Conservation (phyloP, 495 filamentous ascomycete species). For the Podospora anserina region DNA sequence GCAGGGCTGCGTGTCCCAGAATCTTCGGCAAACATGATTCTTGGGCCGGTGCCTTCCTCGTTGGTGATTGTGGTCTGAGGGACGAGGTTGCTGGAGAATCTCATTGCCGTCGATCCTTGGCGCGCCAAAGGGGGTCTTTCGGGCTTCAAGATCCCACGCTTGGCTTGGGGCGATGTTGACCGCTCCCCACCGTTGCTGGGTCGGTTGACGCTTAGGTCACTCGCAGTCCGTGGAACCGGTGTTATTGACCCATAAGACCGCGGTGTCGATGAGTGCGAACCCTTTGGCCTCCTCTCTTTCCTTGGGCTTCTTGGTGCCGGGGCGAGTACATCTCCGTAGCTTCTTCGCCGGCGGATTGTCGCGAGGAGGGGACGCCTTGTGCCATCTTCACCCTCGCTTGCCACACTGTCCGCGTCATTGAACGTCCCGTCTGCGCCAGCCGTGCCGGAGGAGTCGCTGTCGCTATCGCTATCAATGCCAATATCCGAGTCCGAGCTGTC, state of each 20-base stretch:
- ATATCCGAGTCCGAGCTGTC: slow-evolving; percentile 46
- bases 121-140: slow-evolving; percentile 49
- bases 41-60: slow-evolving; percentile 62
- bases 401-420: slow-evolving; percentile 28
- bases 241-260: slow-evolving; percentile 26
- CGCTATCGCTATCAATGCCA: slow-evolving; percentile 43
- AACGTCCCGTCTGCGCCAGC: slow-evolving; percentile 28
- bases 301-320: slow-evolving; percentile 15
- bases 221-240: neutral
- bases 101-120: slow-evolving; percentile 49
- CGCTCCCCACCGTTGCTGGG: slow-evolving; percentile 8
- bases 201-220: neutral
- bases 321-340: slow-evolving; percentile 34
- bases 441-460: slow-evolving; percentile 44
- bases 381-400: slow-evolving; percentile 28
- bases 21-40: slow-evolving; percentile 71
- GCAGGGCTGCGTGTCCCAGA: slow-evolving; percentile 37
- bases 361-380: slow-evolving; percentile 27
- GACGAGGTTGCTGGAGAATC: slow-evolving; percentile 71
- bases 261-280: slow-evolving; percentile 5
- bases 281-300: slow-evolving; percentile 21
- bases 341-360: slow-evolving; percentile 32
- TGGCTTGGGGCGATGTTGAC: slow-evolving; percentile 9
- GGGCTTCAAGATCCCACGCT: slow-evolving; percentile 24
- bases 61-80: slow-evolving; percentile 66